phyloP scores from a whole-genome alignment of 1,139 yeast species.

The Sugiyamaella xylanicola region DNA sequence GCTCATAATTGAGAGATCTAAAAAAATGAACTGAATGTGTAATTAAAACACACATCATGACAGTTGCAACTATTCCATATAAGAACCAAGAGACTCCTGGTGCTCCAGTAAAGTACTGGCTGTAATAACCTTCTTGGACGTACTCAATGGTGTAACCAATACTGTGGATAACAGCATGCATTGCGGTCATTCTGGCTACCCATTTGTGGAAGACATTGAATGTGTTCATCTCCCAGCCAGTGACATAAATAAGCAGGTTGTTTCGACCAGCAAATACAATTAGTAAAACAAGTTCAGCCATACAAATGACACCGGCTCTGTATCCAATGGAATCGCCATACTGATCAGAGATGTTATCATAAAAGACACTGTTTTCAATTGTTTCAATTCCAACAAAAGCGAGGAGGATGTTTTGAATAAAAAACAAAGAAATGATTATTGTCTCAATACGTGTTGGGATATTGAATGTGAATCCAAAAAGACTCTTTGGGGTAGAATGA shows the following conservation, averaged over 20 bases:
- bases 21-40: constrained; percentile 26
- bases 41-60: constrained; percentile 23
- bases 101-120: background rate
- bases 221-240: constrained; percentile 67
- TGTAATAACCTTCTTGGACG: constrained; percentile 45
- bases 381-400: constrained; percentile 46
- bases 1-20: constrained; percentile 28
- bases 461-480: constrained; percentile 39
- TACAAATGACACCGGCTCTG: constrained; percentile 57
- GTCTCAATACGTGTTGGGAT: constrained; percentile 68
- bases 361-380: constrained; percentile 40
- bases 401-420: constrained; percentile 47
- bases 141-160: constrained; percentile 22
- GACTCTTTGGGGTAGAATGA: constrained; percentile 47
- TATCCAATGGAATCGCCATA: constrained; percentile 56
- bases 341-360: constrained; percentile 29
- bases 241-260: constrained; percentile 61
- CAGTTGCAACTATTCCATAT: constrained; percentile 56
- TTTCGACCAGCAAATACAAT: constrained; percentile 67
- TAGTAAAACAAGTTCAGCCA: constrained; percentile 54
- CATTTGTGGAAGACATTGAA: constrained; percentile 68
- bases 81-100: constrained; percentile 8
- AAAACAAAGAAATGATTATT: constrained; percentile 49
- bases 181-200: constrained; percentile 56
- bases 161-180: constrained; percentile 47